Base-by-base conservation (phyloP, 257 asterid genomes). In the Nicotiana noctiflora region DNA sequence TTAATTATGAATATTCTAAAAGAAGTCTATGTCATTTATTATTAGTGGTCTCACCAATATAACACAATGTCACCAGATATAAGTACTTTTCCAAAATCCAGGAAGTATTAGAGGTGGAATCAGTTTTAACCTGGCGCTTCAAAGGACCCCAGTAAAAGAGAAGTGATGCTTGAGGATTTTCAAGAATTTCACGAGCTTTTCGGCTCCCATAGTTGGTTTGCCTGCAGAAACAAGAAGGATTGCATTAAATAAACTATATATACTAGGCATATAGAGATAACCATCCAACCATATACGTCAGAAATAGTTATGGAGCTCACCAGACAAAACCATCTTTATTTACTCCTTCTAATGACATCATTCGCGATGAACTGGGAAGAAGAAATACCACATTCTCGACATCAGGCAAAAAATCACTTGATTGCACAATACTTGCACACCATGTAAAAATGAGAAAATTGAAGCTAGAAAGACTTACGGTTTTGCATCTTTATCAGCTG, bases 101-200 rank as follows among this genome's bases (percentile, higher is more conserved):
- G 15, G 44, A 72, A 23, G 61, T 72, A 23, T 56, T 46, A 11
- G 46, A 14, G 68, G 25, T 76, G 66, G 67, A 56, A n/a, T 56
- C 17, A 6, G 10, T 49, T 51, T 75, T 21, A 21, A 93, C 97
- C 96, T 93, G 97, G 84, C 97, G 90, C 85, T 93, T 91, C 83
- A 93, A 83, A 75, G 81, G 84, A 83, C 82, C 85, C 97, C 97
- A 93, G 85, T 88, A 89, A 84, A 93, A 93, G 60, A 93, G 89
- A 78, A 93, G 91, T 46, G 97, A 92, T 53, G 97, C 94, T 80
- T 80, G 85, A 84, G 93, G 94, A 85, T 90, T 93, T 88, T 93
- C 93, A 81, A 92, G 86, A 76, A 93, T 10, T 85, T 93, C 93
- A 81, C 37, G 89, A 84, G 92, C 97, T 77, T 93, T 93, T 80